Conservation (phyloP, 169 alveolate species). For the Eimeria sp. region DNA sequence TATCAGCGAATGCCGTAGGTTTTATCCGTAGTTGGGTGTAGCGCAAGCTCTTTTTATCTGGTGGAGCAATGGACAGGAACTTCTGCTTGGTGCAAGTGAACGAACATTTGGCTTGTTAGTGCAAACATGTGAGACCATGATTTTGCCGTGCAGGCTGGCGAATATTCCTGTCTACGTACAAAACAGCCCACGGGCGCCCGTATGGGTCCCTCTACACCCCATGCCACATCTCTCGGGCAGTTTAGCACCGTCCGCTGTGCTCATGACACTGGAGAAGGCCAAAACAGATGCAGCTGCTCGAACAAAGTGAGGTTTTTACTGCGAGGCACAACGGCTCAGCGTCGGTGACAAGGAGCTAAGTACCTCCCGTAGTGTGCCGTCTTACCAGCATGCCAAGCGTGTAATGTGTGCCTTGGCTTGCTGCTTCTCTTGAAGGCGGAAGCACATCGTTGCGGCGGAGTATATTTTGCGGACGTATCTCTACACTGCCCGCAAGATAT, state of each 20-base stretch:
- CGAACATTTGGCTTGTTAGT: background rate
- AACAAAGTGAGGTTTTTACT: conserved; percentile 79
- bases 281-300: conserved; percentile 87
- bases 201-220: conserved; percentile 91
- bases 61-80: background rate
- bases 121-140: background rate
- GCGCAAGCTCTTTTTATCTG: background rate
- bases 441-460: conserved; percentile 88
- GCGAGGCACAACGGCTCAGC: background rate
- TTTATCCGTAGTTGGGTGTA: background rate
- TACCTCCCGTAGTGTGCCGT: background rate
- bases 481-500: conserved; percentile 90
- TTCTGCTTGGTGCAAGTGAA: background rate
- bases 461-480: conserved; percentile 93
- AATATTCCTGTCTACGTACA: conserved; percentile 89
- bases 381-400: background rate
- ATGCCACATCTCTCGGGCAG: conserved; percentile 83
- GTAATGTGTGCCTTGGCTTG: background rate
- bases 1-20: conserved; percentile 83
- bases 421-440: conserved; percentile 85
- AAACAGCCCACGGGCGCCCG: conserved; percentile 89
- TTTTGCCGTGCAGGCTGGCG: conserved; percentile 79
- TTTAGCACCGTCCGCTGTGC: conserved; percentile 83
- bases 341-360: background rate
- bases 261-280: conserved; percentile 87